Evolutionary conservation across 805 yeast genomes (phyloP).

Genomic region (Pichia phayaonensis): DNA sequence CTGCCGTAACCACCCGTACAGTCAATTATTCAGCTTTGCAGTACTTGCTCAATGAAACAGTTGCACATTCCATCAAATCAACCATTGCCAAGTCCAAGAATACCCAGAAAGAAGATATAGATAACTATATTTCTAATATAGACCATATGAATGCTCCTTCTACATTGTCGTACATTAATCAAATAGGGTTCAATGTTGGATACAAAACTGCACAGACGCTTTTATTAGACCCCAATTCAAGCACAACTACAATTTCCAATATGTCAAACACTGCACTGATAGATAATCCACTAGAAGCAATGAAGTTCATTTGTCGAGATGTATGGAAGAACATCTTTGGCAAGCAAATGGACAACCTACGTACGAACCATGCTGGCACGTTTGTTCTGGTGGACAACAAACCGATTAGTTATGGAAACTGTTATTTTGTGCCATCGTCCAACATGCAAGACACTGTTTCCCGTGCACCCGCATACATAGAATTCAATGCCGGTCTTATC

Average conservation of each 20-base stretch:
- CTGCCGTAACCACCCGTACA: not conserved
- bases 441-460: not conserved
- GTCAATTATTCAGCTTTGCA: constrained; percentile 1
- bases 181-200: constrained; percentile 12
- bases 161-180: constrained; percentile 4
- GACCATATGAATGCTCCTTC: not conserved
- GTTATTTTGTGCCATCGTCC: not conserved
- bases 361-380: constrained; percentile 87
- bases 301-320: constrained; percentile 90
- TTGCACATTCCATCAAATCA: constrained; percentile 3
- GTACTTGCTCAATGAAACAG: constrained; percentile 6
- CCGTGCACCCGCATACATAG: not conserved
- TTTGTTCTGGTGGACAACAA: constrained; percentile 67
- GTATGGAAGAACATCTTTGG: constrained; percentile 76
- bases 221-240: constrained; percentile 36
- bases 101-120: not conserved
- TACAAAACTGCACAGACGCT: constrained; percentile 17
- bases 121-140: not conserved
- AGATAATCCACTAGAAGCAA: constrained; percentile 52
- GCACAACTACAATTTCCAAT: not conserved
- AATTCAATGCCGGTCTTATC: not conserved
- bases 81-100: not conserved
- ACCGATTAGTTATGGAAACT: constrained; percentile 1
- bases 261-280: constrained; percentile 1
- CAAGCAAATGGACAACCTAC: constrained; percentile 84